phyloP scores from a whole-genome alignment of 805 yeast species.

The Cyberlindnera mrakii region DNA sequence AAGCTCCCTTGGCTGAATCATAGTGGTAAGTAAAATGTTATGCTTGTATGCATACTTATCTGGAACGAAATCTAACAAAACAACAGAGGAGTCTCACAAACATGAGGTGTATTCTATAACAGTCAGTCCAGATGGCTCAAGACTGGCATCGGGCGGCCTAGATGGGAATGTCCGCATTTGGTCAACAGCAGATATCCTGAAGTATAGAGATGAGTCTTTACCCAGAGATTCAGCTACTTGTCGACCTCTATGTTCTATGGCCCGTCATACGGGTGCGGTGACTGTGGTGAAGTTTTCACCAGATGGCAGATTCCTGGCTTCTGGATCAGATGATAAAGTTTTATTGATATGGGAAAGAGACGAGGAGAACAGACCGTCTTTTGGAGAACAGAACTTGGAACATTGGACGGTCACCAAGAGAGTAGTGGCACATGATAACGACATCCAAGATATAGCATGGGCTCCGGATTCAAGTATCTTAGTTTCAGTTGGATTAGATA shows the following conservation, averaged over 20 bases:
- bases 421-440: conserved; percentile 94
- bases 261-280: conserved; percentile 94
- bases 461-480: conserved; percentile 88
- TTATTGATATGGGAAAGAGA: conserved; percentile 91
- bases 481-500: conserved; percentile 91
- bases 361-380: conserved; percentile 49
- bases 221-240: conserved; percentile 26
- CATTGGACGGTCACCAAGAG: conserved; percentile 94
- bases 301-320: conserved; percentile 82
- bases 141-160: conserved; percentile 90
- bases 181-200: conserved; percentile 55
- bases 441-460: conserved; percentile 97
- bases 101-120: conserved; percentile 83
- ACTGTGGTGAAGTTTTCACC: conserved; percentile 92
- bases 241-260: conserved; percentile 80
- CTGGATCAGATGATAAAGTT: conserved; percentile 93
- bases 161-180: conserved; percentile 92
- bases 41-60: no score
- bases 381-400: conserved; percentile 77
- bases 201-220: conserved; percentile 25
- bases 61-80: conserved; percentile 1
- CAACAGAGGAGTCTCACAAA: conserved; percentile 65
- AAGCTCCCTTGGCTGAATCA: conserved; percentile 73
- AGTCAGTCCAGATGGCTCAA: conserved; percentile 72
- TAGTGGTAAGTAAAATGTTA: conserved; percentile 30